These are phyloP conservation scores for Sequoia sempervirens DNA, from an alignment of 75 land plant genomes.

Conservation along the genomic window DNA sequence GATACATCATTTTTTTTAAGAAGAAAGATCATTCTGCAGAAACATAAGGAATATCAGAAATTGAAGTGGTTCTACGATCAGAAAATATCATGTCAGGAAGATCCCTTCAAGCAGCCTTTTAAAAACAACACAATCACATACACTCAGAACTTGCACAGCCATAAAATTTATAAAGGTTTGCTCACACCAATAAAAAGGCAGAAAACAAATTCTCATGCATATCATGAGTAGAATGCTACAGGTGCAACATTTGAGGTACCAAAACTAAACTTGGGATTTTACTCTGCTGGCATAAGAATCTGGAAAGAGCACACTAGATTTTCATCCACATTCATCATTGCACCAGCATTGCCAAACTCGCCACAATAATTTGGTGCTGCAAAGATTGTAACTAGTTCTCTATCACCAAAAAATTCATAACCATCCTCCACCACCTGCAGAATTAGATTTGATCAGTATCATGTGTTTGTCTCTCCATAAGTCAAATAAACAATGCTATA, in stretches of 20 bases:
- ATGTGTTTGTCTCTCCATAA: background rate
- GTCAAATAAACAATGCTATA: background rate
- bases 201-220: slow-evolving; percentile 2
- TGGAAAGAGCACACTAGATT: slow-evolving; percentile 59
- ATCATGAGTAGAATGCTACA: background rate
- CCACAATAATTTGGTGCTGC: slow-evolving; percentile 83
- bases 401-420: slow-evolving; percentile 75
- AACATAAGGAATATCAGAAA: background rate
- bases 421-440: slow-evolving; percentile 82
- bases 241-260: slow-evolving; percentile 14
- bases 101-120: background rate
- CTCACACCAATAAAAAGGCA: background rate
- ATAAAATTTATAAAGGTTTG: background rate
- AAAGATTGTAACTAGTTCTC: slow-evolving; percentile 75
- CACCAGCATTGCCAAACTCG: slow-evolving; percentile 88
- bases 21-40: background rate
- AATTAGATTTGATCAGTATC: slow-evolving; percentile 1
- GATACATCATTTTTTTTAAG: background rate
- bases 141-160: background rate
- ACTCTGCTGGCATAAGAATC: slow-evolving; percentile 60
- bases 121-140: background rate
- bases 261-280: slow-evolving; percentile 35
- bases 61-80: background rate
- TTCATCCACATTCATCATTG: slow-evolving; percentile 86
- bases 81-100: background rate